phyloP scores from a whole-genome alignment of 163 green algal species.

The Chlorella variabilis region DNA sequence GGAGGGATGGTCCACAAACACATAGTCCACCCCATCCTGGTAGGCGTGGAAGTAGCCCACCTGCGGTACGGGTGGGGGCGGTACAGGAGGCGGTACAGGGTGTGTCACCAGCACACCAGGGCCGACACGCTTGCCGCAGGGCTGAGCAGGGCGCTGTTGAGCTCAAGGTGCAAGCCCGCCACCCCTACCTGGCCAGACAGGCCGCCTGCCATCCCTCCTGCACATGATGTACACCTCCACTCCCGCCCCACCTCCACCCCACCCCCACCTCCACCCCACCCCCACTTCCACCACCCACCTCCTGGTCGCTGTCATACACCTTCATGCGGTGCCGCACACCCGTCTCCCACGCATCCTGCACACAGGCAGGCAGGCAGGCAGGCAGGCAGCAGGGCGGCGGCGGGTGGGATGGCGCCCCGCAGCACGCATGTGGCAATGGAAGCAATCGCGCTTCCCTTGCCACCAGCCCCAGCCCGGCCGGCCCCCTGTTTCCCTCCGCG shows the following conservation, averaged over 20 bases:
- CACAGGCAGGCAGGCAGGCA: not conserved
- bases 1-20: slow-evolving; percentile 94
- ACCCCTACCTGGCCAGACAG: no score
- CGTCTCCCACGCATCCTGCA: slow-evolving; percentile 85
- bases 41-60: slow-evolving; percentile 95
- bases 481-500: no score
- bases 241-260: no score
- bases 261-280: not conserved
- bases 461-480: no score
- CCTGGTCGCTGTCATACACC: slow-evolving; percentile 62
- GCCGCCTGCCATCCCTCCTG: no score
- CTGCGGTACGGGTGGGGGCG: slow-evolving; percentile 47
- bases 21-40: slow-evolving; percentile 92
- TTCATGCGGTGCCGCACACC: slow-evolving; percentile 74
- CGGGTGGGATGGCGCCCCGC: no score
- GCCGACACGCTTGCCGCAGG: not conserved
- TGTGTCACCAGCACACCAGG: not conserved
- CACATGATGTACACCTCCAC: no score
- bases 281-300: slow-evolving; percentile 35
- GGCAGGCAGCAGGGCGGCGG: not conserved
- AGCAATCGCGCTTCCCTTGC: no score
- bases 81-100: not conserved
- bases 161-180: no score
- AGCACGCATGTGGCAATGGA: not conserved
- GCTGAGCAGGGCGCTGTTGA: no score